Base-by-base conservation (phyloP, 2,329 filamentous ascomycete species). In the Coniosporium tulheliwenetii region DNA sequence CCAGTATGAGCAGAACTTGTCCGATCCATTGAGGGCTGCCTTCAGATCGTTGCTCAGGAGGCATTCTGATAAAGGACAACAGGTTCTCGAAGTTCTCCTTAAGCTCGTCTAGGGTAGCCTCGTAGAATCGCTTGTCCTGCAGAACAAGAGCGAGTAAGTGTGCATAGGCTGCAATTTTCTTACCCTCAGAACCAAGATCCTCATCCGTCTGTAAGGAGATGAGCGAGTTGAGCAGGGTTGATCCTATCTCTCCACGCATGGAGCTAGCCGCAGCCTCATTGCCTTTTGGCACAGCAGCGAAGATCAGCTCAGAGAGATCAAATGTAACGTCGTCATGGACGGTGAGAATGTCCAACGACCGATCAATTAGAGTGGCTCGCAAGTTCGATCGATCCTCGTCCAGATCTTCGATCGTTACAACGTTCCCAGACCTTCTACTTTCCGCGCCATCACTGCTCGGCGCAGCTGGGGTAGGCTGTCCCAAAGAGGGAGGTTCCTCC, bases 21-120 rank as follows among this genome's bases (percentile, higher is more conserved):
- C 85, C 83, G 47, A 96, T 81, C 86, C 89, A 98, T 1, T 85
- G 83, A 4, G 86, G 83, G n/a, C 85, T 67, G 43, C 91, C 82
- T 38, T 93, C 84, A 0, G 71, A 65, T 3, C 81, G 69, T 42
- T 79, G 74, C 19, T 78, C 74, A 0, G 75, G 65, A 5, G 75
- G 67, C 3, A 86, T 65, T 51, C 81, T 80, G 49, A 98, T 73
- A 57, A 95, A 95, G 2, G 68, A 71, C 26, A 94, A 69, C 45
- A 95, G 76, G 32, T 78, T 78, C 8, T 70, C 67, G 34, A 95
- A 81, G 52, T 81, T 85, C 13, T 84, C 78, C 53, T 81, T 81
- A 16, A 98, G 63, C 32, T 79, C 78, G 26, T 79, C 74, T 13
- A 87, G 62, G 13, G 84, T 85, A 39, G 78, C 77, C 39, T 74